Conservation (phyloP, 2,329 filamentous ascomycete genomes). For the Cercospora sp. region DNA sequence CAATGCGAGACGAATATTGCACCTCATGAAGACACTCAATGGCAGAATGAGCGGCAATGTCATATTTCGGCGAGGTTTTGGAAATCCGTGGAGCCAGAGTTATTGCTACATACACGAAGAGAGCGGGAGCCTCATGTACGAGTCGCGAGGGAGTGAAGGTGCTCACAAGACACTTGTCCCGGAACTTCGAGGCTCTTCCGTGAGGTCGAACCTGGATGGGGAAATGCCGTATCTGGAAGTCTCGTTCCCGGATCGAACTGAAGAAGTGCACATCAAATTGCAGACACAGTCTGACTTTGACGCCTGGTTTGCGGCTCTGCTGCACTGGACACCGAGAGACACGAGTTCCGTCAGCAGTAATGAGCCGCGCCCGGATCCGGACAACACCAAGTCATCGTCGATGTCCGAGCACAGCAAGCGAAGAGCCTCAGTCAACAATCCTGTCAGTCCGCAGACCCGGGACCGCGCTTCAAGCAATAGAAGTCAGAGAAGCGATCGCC, state of each 20-base stretch:
- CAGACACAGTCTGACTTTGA: slow-evolving; percentile 67
- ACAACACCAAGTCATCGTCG: slow-evolving; percentile 23
- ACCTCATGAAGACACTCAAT: slow-evolving; percentile 74
- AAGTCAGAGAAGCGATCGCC: slow-evolving; percentile 38
- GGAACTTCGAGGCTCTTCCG: slow-evolving; percentile 72
- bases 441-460: slow-evolving; percentile 21
- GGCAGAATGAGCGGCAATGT: slow-evolving; percentile 78
- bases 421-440: slow-evolving; percentile 28
- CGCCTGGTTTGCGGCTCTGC: slow-evolving; percentile 74
- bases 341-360: slow-evolving; percentile 24
- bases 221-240: slow-evolving; percentile 54
- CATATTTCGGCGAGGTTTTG: slow-evolving; percentile 65
- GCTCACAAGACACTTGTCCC: slow-evolving; percentile 68
- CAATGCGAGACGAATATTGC: slow-evolving; percentile 66
- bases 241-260: slow-evolving; percentile 54
- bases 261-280: slow-evolving; percentile 67
- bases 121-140: slow-evolving; percentile 71
- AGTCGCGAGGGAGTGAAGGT: slow-evolving; percentile 65
- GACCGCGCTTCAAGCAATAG: slow-evolving; percentile 33
- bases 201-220: slow-evolving; percentile 54
- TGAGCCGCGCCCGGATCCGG: slow-evolving; percentile 23
- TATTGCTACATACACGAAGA: slow-evolving; percentile 77
- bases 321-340: slow-evolving; percentile 67
- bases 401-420: slow-evolving; percentile 22
- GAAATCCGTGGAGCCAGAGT: slow-evolving; percentile 67